phyloP scores from a whole-genome alignment of 2,329 filamentous ascomycete genomes.

The Aspergillus intermedius region DNA sequence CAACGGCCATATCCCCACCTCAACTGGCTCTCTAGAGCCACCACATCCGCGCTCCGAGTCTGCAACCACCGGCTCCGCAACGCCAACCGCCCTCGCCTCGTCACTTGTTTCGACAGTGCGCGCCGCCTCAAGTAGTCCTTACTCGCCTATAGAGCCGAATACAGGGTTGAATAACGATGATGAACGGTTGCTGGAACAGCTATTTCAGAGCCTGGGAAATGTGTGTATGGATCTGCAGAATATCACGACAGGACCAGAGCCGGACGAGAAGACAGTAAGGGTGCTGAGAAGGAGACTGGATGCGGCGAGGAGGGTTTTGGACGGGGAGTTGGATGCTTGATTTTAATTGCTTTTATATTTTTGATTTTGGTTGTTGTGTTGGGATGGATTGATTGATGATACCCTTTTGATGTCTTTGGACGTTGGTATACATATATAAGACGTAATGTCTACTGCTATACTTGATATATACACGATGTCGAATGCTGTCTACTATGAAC shows the following conservation, averaged over 20 bases:
- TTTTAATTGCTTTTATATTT: slow-evolving; percentile 3
- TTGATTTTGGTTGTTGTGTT: slow-evolving; percentile 1
- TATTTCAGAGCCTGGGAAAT: slow-evolving; percentile 45
- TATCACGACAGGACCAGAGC: slow-evolving; percentile 46
- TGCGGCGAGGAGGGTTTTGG: slow-evolving; percentile 64
- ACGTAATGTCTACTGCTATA: no score
- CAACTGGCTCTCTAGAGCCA: slow-evolving; percentile 16
- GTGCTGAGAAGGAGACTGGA: slow-evolving; percentile 67
- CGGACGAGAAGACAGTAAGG: slow-evolving; percentile 49
- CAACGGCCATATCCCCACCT: background rate
- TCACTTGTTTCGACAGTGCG: slow-evolving; percentile 36
- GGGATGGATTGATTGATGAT: background rate
- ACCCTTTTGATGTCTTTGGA: no score
- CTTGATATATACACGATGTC: no score
- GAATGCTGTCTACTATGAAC: no score
- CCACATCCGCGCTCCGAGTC: slow-evolving; percentile 22
- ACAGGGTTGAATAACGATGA: slow-evolving; percentile 46
- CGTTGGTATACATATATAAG: no score
- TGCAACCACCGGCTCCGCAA: slow-evolving; percentile 21
- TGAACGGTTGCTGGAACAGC: slow-evolving; percentile 50
- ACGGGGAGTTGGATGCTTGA: slow-evolving; percentile 52
- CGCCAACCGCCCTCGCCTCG: slow-evolving; percentile 25
- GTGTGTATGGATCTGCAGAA: slow-evolving; percentile 48
- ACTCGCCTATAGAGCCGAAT: slow-evolving; percentile 12
- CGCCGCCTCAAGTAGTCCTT: slow-evolving; percentile 23